Evolutionary conservation across 306 rosid genomes (phyloP).

Genomic region (Castanopsis chinensis): DNA sequence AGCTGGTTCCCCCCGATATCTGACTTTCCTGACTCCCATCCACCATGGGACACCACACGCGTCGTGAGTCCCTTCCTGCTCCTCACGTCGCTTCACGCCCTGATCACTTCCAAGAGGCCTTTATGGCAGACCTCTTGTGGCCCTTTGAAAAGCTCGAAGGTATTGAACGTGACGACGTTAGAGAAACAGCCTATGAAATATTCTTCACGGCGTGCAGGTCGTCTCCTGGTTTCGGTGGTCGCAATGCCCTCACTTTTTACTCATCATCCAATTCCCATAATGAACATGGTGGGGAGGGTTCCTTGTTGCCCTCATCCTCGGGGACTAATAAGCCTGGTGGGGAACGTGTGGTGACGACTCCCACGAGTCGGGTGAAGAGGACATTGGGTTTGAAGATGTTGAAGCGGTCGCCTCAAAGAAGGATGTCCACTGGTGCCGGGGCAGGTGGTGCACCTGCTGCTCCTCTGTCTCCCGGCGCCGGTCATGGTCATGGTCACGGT

Average conservation of each 20-base stretch:
- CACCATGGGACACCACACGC: constrained; percentile 79
- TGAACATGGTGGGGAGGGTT: constrained; percentile 20
- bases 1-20: constrained; percentile 36
- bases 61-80: constrained; percentile 60
- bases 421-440: constrained; percentile 52
- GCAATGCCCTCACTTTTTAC: constrained; percentile 55
- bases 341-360: constrained; percentile 51
- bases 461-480: constrained; percentile 43
- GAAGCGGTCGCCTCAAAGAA: constrained; percentile 81
- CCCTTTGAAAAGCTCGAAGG: constrained; percentile 62
- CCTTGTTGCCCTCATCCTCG: background rate
- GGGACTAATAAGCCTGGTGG: constrained; percentile 30
- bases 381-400: constrained; percentile 82
- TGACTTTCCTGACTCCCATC: constrained; percentile 4
- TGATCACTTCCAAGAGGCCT: constrained; percentile 23
- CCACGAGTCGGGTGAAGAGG: constrained; percentile 72
- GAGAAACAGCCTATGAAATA: constrained; percentile 85
- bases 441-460: constrained; percentile 30
- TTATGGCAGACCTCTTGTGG: constrained; percentile 36
- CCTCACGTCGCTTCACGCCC: constrained; percentile 33
- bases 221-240: constrained; percentile 74
- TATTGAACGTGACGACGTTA: constrained; percentile 48
- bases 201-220: constrained; percentile 89
- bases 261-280: no score
- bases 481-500: background rate